A percentile compares a stretch with the other conserved stretches of the same genome.
Conservation (phyloP, 2,329 filamentous ascomycete genomes). For the Shiraia sp. region DNA sequence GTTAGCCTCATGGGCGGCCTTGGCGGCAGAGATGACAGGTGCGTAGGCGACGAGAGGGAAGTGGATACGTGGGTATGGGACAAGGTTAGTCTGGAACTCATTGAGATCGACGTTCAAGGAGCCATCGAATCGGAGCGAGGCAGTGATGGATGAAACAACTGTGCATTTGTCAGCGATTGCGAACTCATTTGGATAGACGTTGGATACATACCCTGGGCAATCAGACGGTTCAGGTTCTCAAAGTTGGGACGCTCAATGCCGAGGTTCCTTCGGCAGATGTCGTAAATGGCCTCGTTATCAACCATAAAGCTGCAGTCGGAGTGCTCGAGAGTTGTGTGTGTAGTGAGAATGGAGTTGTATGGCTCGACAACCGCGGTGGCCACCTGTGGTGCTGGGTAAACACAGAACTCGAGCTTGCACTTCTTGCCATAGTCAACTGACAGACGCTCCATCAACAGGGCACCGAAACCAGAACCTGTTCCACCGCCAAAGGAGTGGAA, state of each 20-base stretch:
- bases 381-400: slow-evolving; percentile 97
- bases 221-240: slow-evolving; percentile 98
- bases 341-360: slow-evolving; percentile 99
- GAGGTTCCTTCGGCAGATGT: slow-evolving; percentile 97
- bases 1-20: slow-evolving; percentile 97
- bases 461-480: slow-evolving; percentile 98
- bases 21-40: slow-evolving; percentile 90
- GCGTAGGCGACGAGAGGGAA: slow-evolving; percentile 98
- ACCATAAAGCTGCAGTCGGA: slow-evolving; percentile 99
- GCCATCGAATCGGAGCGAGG: slow-evolving; percentile 96
- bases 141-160: slow-evolving; percentile 98
- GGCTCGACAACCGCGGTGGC: slow-evolving; percentile 98
- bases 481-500: slow-evolving; percentile 99
- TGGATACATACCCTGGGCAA: slow-evolving; percentile 76
- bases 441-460: slow-evolving; percentile 96
- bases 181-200: background rate
- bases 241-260: slow-evolving; percentile 97
- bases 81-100: slow-evolving; percentile 99
- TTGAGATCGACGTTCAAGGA: slow-evolving; percentile 99
- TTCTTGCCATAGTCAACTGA: slow-evolving; percentile 99
- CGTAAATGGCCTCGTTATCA: slow-evolving; percentile 99
- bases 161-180: slow-evolving; percentile 22
- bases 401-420: slow-evolving; percentile 99
- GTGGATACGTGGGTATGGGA: slow-evolving; percentile 98
- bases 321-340: slow-evolving; percentile 98